A percentile compares a stretch with the other conserved stretches of the same genome.
Evolutionary conservation across 2,329 filamentous ascomycete genomes (phyloP).

Genomic region (Cordyceps cicadae): DNA sequence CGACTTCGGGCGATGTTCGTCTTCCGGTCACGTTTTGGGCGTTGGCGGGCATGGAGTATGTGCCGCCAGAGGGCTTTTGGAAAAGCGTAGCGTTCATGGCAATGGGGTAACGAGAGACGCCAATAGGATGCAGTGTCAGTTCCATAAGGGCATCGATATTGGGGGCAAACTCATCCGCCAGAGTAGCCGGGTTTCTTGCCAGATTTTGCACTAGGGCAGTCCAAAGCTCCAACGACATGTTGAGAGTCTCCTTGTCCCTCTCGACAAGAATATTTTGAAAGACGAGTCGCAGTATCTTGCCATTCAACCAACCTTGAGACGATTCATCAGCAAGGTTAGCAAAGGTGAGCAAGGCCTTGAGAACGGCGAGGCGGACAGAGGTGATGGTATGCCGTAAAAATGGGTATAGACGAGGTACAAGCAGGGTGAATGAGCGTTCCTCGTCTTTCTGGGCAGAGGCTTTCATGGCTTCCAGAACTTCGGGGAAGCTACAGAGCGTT

Average conservation of each 20-base stretch:
- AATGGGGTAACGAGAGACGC: constrained; percentile 80
- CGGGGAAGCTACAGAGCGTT: constrained; percentile 87
- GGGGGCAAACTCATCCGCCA: constrained; percentile 63
- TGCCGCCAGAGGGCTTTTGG: constrained; percentile 84
- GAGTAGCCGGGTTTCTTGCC: constrained; percentile 51
- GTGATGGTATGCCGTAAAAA: constrained; percentile 97
- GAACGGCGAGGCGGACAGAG: constrained; percentile 83
- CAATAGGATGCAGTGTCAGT: constrained; percentile 82
- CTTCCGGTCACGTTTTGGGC: constrained; percentile 36
- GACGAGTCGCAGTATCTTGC: constrained; percentile 75
- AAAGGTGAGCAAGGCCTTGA: constrained; percentile 89
- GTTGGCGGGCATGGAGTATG: constrained; percentile 53
- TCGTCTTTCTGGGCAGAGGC: constrained; percentile 72
- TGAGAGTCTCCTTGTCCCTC: constrained; percentile 73
- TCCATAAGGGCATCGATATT: constrained; percentile 77
- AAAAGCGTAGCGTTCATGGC: constrained; percentile 87
- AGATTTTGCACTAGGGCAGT: constrained; percentile 64
- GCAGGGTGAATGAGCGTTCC: constrained; percentile 80
- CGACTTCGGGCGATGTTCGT: constrained; percentile 43
- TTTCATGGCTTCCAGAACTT: constrained; percentile 93
- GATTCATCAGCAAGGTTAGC: constrained; percentile 70
- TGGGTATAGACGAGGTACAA: constrained; percentile 89
- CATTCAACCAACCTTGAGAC: constrained; percentile 89
- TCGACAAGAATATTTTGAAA: constrained; percentile 96
- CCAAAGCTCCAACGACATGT: constrained; percentile 83